Evolutionary conservation across 371 early-diverging fungal species (phyloP), one percentile per base, ranked within the genome.

Genomic region (Phascolomyces articulosus): DNA sequence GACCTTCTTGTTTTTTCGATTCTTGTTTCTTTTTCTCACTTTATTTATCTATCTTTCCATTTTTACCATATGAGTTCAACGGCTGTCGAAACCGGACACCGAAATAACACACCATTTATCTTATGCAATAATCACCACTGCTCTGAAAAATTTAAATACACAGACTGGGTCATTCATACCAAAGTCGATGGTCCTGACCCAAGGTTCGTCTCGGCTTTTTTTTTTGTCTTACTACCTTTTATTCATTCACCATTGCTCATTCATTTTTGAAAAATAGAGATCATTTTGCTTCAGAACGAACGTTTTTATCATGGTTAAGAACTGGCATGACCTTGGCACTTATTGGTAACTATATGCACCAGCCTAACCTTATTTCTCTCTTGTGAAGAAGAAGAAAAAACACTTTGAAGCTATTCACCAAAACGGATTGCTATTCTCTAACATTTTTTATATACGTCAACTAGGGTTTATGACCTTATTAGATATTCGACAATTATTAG

Each of bases 271-370:
- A 34, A 34, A 34, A 2, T 51, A 69, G 79, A 62, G 79, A 79
- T 62, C 79, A 79, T 48, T 70, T 79, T 68, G 74, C 79, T 1
- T 75, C 75, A 66, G 79, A 79, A 34, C 62, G 79, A n/a, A 79
- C 75, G 53, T 62, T 74, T 40, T 51, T 79, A 11, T 69, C 74
- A 31, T 79, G 79, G 79, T 34, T 80, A 72, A 63, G 80, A 23
- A 75, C 75, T 31, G 78, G 80, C 28, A 75, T 72, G 47, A 80
- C 74, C 1, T 48, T 80, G 16, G 29, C 71, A 4, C 41, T 80
- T 15, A 70, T 80, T 13, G 80, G 80, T 77, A 75, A 68, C 6
- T 23, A 56, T 40, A 4, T n/a, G n/a, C n/a, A n/a, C n/a, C n/a
- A n/a, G n/a, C n/a, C n/a, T n/a, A n/a, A n/a, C n/a, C n/a, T n/a